phyloP scores from a whole-genome alignment of 2,329 filamentous ascomycete species.

The Elsinoe arachidis region DNA sequence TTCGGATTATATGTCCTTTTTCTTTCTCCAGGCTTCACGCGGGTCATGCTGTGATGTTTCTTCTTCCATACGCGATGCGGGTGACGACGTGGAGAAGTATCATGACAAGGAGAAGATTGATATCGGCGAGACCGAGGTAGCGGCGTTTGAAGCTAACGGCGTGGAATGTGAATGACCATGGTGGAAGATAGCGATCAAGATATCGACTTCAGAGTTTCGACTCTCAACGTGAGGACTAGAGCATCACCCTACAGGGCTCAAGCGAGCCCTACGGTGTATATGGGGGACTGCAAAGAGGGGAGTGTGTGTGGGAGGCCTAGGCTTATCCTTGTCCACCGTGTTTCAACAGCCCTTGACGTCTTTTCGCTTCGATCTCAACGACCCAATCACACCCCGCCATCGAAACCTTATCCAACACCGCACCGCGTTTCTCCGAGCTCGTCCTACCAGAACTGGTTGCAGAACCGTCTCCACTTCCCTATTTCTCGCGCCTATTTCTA shows the following conservation, averaged over 20 bases:
- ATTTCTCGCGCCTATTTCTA: not conserved
- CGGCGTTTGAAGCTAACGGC: conserved; percentile 4
- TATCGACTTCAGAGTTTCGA: not conserved
- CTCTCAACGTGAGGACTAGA: not conserved
- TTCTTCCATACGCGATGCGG: not conserved
- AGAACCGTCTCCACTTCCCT: not conserved
- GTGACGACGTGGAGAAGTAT: not conserved
- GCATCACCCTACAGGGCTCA: not conserved
- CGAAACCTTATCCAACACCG: conserved; percentile 1
- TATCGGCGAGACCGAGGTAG: not conserved
- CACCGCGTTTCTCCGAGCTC: not conserved
- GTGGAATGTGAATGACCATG: not conserved
- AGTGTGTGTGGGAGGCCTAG: not conserved
- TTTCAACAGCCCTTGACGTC: not conserved
- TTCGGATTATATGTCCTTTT: conserved; percentile 13
- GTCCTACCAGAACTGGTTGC: no score
- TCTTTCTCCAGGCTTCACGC: conserved; percentile 12
- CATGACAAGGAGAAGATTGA: not conserved
- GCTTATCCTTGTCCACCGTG: not conserved
- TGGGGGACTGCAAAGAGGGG: not conserved
- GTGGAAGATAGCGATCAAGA: not conserved
- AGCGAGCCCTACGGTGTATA: not conserved
- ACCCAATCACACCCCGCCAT: conserved; percentile 2
- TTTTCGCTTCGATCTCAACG: conserved; percentile 1
- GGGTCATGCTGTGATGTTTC: conserved; percentile 1